A percentile compares a stretch with the other conserved stretches of the same genome.
phyloP scores from a whole-genome alignment of 495 filamentous ascomycete genomes.

The Filosporella fistucella region DNA sequence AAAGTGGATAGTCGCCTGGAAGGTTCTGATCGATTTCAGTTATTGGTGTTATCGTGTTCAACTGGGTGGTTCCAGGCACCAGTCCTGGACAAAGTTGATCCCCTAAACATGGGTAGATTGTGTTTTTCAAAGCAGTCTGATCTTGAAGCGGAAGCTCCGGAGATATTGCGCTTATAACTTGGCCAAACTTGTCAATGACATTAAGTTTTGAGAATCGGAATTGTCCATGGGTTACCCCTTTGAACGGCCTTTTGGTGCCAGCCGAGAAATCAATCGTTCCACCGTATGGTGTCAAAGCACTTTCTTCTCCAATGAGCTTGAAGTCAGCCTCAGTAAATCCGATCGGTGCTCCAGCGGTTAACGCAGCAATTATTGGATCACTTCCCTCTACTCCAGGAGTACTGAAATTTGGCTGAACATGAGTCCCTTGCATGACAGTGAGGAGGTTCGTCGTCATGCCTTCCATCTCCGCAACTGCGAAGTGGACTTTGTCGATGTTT shows the following conservation, averaged over 20 bases:
- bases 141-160: conserved; percentile 8
- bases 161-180: conserved; percentile 26
- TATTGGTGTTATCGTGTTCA: not conserved
- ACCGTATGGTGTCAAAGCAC: conserved; percentile 10
- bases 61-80: not conserved
- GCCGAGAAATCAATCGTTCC: not conserved
- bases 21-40: not conserved
- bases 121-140: conserved; percentile 10
- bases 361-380: not conserved
- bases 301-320: not conserved
- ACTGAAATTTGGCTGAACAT: conserved; percentile 37
- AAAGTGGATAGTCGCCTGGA: conserved; percentile 14
- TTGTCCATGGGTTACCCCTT: conserved; percentile 44
- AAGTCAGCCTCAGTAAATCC: not conserved
- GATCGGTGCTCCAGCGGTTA: not conserved
- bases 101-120: conserved; percentile 32
- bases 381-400: not conserved
- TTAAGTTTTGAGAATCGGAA: conserved; percentile 41
- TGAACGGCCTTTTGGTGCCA: conserved; percentile 25
- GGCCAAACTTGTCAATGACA: conserved; percentile 50
- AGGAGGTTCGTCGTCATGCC: conserved; percentile 38
- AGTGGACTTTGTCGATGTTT: conserved; percentile 30
- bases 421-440: conserved; percentile 35
- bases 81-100: not conserved
- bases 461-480: conserved; percentile 30